These are phyloP conservation scores for Apiospora phragmitis DNA, from an alignment of 2,329 filamentous ascomycete species.

Conservation along the genomic window DNA sequence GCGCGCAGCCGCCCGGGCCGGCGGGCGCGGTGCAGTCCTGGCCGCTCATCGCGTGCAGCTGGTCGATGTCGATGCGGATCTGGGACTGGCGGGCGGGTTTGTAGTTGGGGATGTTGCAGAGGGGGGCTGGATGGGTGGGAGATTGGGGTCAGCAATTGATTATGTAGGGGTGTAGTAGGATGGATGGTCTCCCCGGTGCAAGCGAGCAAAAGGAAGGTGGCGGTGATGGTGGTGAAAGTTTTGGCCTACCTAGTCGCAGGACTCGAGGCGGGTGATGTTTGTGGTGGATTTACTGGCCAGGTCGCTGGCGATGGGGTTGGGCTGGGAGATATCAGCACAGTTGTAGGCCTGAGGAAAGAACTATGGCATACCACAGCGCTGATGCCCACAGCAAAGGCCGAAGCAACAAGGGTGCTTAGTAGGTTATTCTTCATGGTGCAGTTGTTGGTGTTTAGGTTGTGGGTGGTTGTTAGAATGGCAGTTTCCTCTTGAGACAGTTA, in stretches of 20 bases:
- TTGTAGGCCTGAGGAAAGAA: too few species aligned
- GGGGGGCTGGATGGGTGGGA: neutral
- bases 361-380: neutral
- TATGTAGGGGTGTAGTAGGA: too few species aligned
- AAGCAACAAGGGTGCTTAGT: neutral
- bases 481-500: neutral
- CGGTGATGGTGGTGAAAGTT: neutral
- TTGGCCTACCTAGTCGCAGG: neutral
- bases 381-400: neutral
- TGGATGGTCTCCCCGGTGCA: too few species aligned
- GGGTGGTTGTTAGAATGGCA: neutral
- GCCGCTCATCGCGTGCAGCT: neutral
- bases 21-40: slow-evolving; percentile 15
- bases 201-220: too few species aligned
- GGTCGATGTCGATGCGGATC: neutral
- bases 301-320: neutral
- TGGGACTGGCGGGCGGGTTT: neutral
- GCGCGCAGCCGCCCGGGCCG: neutral
- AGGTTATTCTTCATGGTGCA: neutral
- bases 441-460: neutral
- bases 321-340: neutral
- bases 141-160: too few species aligned
- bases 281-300: neutral
- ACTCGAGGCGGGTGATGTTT: neutral
- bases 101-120: neutral